These are phyloP conservation scores for Penicillium frequentans DNA, from an alignment of 2,329 filamentous ascomycete genomes.

Conservation along the genomic window DNA sequence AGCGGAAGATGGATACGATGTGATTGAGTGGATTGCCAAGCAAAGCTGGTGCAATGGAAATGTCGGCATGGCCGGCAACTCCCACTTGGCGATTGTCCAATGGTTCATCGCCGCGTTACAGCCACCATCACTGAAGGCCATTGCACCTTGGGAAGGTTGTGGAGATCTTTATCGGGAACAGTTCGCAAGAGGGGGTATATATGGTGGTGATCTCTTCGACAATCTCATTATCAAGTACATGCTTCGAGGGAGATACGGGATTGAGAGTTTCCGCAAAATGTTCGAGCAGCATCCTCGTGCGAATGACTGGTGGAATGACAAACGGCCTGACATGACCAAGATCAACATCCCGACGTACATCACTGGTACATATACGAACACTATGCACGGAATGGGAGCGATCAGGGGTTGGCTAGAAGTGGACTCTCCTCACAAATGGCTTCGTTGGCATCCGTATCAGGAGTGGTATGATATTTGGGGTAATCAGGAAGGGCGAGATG, in stretches of 20 bases:
- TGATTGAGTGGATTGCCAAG: conserved; percentile 44
- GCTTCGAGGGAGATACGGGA: conserved; percentile 32
- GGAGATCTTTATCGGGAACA: conserved; percentile 51
- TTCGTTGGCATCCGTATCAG: conserved; percentile 42
- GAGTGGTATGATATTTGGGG: conserved; percentile 51
- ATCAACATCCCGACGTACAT: conserved; percentile 40
- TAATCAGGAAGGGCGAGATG: conserved; percentile 32
- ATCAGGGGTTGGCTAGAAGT: conserved; percentile 42
- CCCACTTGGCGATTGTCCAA: conserved; percentile 44
- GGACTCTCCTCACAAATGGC: conserved; percentile 44
- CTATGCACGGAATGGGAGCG: conserved; percentile 39
- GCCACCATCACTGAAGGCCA: conserved; percentile 32
- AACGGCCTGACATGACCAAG: conserved; percentile 37
- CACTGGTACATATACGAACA: conserved; percentile 32
- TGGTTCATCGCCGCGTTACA: conserved; percentile 45
- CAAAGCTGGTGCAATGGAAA: conserved; percentile 48
- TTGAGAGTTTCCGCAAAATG: conserved; percentile 48
- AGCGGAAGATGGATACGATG: conserved; percentile 49
- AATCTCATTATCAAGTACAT: conserved; percentile 40
- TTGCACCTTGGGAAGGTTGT: conserved; percentile 49
- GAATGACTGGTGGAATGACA: conserved; percentile 42
- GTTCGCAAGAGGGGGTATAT: conserved; percentile 45
- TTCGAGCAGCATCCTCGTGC: conserved; percentile 34
- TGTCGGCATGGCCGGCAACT: conserved; percentile 48
- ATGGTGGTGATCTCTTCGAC: conserved; percentile 42